Evolutionary conservation across 768 basidiomycete genomes (phyloP).

Genomic region (Pleurotus citrinopileatus): DNA sequence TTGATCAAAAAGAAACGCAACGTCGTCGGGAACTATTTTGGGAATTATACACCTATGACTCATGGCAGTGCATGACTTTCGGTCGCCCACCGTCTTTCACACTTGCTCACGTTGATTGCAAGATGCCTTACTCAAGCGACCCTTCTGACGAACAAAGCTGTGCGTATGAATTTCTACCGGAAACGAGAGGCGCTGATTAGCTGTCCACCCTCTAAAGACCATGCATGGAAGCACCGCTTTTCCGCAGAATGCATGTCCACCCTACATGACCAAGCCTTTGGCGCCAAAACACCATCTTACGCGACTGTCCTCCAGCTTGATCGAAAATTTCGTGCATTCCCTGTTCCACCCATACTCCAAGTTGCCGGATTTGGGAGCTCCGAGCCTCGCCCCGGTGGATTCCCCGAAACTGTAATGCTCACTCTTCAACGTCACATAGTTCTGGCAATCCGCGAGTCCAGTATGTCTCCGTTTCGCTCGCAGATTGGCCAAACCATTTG

Average conservation of each 20-base stretch:
- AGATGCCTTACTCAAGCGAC: slow-evolving; percentile 52
- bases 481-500: background rate
- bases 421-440: slow-evolving; percentile 67
- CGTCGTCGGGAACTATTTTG: slow-evolving; percentile 67
- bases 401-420: slow-evolving; percentile 49
- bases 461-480: slow-evolving; percentile 36
- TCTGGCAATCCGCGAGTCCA: slow-evolving; percentile 66
- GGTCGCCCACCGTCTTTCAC: slow-evolving; percentile 69
- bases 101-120: slow-evolving; percentile 65
- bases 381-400: slow-evolving; percentile 40
- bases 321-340: slow-evolving; percentile 64
- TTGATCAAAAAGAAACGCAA: slow-evolving; percentile 55
- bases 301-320: slow-evolving; percentile 66
- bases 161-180: slow-evolving; percentile 28
- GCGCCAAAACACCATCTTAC: slow-evolving; percentile 66
- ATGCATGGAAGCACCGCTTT: slow-evolving; percentile 71
- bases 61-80: slow-evolving; percentile 59
- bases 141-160: slow-evolving; percentile 55
- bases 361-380: slow-evolving; percentile 65
- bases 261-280: slow-evolving; percentile 70
- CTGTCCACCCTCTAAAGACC: slow-evolving; percentile 35
- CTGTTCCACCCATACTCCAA: slow-evolving; percentile 63
- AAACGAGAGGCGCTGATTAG: slow-evolving; percentile 8
- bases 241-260: slow-evolving; percentile 66
- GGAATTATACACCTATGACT: slow-evolving; percentile 57